Conservation (phyloP, 345 rosid genomes). For the Citrus hindsii region DNA sequence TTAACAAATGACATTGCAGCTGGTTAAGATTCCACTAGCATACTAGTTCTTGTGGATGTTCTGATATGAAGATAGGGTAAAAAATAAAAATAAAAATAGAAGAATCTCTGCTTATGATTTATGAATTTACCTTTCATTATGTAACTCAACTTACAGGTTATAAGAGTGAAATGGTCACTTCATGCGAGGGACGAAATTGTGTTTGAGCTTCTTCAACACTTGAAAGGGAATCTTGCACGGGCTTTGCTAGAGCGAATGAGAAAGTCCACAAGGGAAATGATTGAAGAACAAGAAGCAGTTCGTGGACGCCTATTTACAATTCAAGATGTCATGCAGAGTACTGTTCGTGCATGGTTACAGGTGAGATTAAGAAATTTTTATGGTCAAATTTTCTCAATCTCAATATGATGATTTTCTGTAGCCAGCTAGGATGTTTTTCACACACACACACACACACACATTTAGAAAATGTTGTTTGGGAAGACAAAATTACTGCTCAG, state of each 20-base stretch:
- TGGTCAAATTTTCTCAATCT: not conserved
- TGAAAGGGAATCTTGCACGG: slow-evolving; percentile 44
- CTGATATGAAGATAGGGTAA: not conserved
- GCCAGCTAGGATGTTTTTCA: not conserved
- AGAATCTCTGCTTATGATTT: not conserved
- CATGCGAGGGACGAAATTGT: slow-evolving; percentile 68
- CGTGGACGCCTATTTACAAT: slow-evolving; percentile 58
- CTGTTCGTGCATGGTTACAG: slow-evolving; percentile 67
- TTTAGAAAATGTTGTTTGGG: not conserved
- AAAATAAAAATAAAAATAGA: not conserved
- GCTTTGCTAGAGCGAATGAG: slow-evolving; percentile 37
- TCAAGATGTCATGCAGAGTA: slow-evolving; percentile 68
- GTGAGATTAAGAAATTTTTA: slow-evolving; percentile 4
- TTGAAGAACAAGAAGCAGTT: slow-evolving; percentile 61
- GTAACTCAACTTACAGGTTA: slow-evolving; percentile 32
- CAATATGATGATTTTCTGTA: not conserved
- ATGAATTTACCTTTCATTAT: not conserved
- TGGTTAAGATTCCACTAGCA: not conserved
- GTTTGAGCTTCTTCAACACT: slow-evolving; percentile 59
- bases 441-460: not conserved
- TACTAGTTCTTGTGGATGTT: not conserved
- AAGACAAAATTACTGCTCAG: not conserved
- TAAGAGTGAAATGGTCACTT: slow-evolving; percentile 71
- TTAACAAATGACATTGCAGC: not conserved
- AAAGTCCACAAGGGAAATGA: slow-evolving; percentile 54